phyloP scores from a whole-genome alignment of 2,329 filamentous ascomycete genomes.

The Fusarium mundagurra region DNA sequence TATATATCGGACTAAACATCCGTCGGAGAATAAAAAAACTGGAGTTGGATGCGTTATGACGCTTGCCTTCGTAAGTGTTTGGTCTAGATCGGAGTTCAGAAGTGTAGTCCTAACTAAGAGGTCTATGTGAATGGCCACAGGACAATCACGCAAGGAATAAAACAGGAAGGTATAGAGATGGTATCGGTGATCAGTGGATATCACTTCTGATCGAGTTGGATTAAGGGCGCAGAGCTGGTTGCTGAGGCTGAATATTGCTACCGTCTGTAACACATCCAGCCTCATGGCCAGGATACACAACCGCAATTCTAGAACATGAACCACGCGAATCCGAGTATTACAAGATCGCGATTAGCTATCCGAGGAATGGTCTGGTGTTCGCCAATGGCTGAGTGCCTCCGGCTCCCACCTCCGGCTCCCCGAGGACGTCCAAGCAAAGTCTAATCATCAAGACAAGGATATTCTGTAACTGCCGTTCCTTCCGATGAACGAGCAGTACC shows the following conservation, averaged over 20 bases:
- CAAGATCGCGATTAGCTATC: not conserved
- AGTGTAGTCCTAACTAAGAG: not conserved
- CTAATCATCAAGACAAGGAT: too few species aligned
- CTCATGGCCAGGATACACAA: not conserved
- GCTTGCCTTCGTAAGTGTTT: not conserved
- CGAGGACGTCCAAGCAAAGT: not conserved
- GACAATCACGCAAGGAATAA: not conserved
- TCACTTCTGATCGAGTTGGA: not conserved
- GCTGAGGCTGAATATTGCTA: not conserved
- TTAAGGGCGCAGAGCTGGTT: not conserved
- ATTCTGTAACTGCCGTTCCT: not conserved
- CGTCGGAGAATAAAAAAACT: not conserved
- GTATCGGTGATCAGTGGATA: not conserved
- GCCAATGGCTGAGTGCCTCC: not conserved
- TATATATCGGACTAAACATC: not conserved
- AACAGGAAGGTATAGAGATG: not conserved
- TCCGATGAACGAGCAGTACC: not conserved
- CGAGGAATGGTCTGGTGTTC: not conserved
- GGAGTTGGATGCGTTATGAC: not conserved
- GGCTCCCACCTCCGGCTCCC: not conserved
- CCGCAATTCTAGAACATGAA: not conserved
- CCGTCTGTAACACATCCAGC: not conserved
- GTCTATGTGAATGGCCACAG: not conserved
- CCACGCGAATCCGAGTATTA: not conserved
- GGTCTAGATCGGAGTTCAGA: not conserved